A percentile compares a stretch with the other conserved stretches of the same genome.
phyloP scores from a whole-genome alignment of 108 stramenopile genomes.

The Aurantiochytrium sp. region DNA sequence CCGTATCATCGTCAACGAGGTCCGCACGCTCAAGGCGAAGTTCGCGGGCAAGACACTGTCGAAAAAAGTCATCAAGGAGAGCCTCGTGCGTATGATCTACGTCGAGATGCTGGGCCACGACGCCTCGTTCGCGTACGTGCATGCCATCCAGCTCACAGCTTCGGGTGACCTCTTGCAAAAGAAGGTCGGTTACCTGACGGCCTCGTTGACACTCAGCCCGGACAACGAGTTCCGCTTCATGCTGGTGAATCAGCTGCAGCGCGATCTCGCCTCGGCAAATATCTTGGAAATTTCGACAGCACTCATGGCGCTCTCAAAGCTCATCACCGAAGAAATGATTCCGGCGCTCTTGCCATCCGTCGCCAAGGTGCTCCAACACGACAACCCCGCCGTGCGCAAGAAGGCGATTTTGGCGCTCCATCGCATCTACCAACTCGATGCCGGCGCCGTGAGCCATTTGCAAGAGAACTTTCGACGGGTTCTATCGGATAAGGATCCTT shows the following conservation, averaged over 20 bases:
- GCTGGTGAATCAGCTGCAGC: constrained; percentile 97
- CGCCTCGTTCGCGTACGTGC: constrained; percentile 88
- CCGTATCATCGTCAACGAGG: constrained; percentile 84
- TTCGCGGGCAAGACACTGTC: constrained; percentile 22
- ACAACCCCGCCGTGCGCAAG: constrained; percentile 67
- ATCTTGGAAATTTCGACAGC: constrained; percentile 82
- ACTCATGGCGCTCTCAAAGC: constrained; percentile 66
- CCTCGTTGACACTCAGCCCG: constrained; percentile 78
- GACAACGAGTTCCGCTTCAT: constrained; percentile 97
- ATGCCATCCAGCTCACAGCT: constrained; percentile 59
- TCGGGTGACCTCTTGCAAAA: constrained; percentile 14
- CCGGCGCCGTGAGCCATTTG: constrained; percentile 62
- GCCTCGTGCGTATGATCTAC: constrained; percentile 87
- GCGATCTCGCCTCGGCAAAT: constrained; percentile 80
- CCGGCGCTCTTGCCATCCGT: constrained; percentile 57
- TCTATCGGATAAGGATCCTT: constrained; percentile 90
- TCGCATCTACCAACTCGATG: constrained; percentile 79
- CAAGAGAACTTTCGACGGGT: constrained; percentile 74
- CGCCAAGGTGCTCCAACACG: constrained; percentile 38
- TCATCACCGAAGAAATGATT: constrained; percentile 89
- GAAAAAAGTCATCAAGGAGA: constrained; percentile 83
- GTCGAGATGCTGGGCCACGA: constrained; percentile 99
- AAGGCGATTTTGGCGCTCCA: constrained; percentile 86
- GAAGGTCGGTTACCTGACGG: constrained; percentile 74
- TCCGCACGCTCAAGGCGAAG: constrained; percentile 71